These are phyloP conservation scores for Aspergillus nanangensis DNA, from an alignment of 495 filamentous ascomycete genomes.

Conservation along the genomic window DNA sequence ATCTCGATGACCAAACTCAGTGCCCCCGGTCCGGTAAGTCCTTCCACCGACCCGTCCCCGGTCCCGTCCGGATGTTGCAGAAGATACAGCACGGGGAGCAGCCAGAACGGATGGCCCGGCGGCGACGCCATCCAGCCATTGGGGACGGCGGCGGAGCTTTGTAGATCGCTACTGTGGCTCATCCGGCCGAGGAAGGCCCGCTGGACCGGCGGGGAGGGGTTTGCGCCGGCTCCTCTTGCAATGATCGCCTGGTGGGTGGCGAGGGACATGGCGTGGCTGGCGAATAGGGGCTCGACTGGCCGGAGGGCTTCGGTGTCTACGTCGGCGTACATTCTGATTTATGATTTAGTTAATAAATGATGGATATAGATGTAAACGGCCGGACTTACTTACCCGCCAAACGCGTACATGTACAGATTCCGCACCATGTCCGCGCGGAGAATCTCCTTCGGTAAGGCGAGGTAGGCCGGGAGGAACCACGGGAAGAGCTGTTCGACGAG, in stretches of 20 bases:
- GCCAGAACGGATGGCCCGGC: conserved; percentile 22
- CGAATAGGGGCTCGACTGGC: conserved; percentile 9
- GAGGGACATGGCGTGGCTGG: conserved; percentile 9
- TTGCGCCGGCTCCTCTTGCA: neutral
- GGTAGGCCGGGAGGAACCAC: conserved; percentile 16
- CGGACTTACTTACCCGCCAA: conserved; percentile 18
- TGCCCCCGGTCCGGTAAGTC: conserved; percentile 14
- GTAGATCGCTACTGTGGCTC: conserved; percentile 9
- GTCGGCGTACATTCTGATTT: conserved; percentile 18
- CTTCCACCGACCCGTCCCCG: conserved; percentile 17
- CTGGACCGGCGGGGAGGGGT: neutral
- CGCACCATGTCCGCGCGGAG: conserved; percentile 15
- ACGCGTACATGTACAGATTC: conserved; percentile 20
- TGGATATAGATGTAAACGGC: neutral
- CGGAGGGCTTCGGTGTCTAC: conserved; percentile 20
- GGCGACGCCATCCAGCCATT: conserved; percentile 23
- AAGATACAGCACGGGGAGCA: conserved; percentile 14
- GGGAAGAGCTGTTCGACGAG: conserved; percentile 16
- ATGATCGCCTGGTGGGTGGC: conserved; percentile 1
- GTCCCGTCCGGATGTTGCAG: conserved; percentile 14
- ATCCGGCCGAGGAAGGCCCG: conserved; percentile 19
- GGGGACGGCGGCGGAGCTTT: conserved; percentile 14
- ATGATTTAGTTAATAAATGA: neutral
- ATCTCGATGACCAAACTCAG: conserved; percentile 11
- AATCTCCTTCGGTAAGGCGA: conserved; percentile 14